Conservation (phyloP, 352 stramenopile species). For the Phytophthora fragariaefolia region DNA sequence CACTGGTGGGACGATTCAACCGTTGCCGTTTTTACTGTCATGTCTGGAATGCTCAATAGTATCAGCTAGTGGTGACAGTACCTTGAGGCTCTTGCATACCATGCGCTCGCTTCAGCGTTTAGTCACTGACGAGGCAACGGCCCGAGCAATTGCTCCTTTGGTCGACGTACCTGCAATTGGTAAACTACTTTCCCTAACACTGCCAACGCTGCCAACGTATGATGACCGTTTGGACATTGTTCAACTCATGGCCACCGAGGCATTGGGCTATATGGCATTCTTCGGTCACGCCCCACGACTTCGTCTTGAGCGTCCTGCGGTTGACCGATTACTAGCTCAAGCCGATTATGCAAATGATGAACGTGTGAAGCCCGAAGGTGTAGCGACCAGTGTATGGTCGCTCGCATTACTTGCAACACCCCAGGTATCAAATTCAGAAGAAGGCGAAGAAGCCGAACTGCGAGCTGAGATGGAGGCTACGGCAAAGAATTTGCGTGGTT, state of each 20-base stretch:
- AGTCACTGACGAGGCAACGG: conserved; percentile 59
- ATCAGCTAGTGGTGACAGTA: conserved; percentile 20
- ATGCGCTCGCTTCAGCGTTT: conserved; percentile 63
- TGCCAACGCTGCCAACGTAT: conserved; percentile 21
- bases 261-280: conserved; percentile 69
- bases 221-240: conserved; percentile 37
- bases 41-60: conserved; percentile 45
- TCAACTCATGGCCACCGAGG: conserved; percentile 70
- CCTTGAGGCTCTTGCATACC: conserved; percentile 46
- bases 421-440: conserved; percentile 2
- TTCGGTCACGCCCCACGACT: conserved; percentile 55
- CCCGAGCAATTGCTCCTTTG: conserved; percentile 37
- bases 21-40: conserved; percentile 49
- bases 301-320: conserved; percentile 31
- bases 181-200: conserved; percentile 35
- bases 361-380: conserved; percentile 37
- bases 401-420: conserved; percentile 48
- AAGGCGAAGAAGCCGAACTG: background rate
- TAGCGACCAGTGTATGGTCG: conserved; percentile 52
- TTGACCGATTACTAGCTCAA: conserved; percentile 56
- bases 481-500: conserved; percentile 23
- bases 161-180: conserved; percentile 42
- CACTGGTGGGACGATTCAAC: conserved; percentile 33
- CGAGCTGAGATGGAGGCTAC: conserved; percentile 17
- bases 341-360: conserved; percentile 42